Evolutionary conservation across 306 rosid genomes (phyloP).

Genomic region (Cicer chorassanicum): DNA sequence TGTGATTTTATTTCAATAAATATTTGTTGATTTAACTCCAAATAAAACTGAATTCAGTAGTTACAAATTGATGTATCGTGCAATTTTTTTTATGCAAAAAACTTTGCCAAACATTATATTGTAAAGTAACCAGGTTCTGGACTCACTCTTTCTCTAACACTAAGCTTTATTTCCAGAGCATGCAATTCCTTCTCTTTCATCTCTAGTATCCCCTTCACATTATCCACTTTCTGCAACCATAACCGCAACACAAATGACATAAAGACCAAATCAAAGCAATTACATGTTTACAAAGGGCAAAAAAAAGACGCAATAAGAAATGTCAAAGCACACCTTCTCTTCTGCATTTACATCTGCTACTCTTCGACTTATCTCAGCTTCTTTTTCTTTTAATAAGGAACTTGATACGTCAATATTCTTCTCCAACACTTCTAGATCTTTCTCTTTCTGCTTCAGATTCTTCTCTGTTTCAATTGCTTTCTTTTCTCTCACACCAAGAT

Average conservation of each 20-base stretch:
- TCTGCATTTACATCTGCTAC: constrained; percentile 58
- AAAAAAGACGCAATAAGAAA: background rate
- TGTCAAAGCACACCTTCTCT: constrained; percentile 65
- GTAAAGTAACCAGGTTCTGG: constrained; percentile 11
- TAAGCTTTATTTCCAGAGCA: constrained; percentile 65
- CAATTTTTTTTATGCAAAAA: no score
- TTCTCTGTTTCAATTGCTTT: constrained; percentile 61
- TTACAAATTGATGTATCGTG: no score
- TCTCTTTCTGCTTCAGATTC: constrained; percentile 63
- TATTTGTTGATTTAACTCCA: no score
- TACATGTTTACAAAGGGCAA: constrained; percentile 2
- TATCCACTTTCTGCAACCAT: constrained; percentile 65
- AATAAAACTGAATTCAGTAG: no score
- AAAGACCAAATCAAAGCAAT: constrained; percentile 32
- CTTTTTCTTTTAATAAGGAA: constrained; percentile 62
- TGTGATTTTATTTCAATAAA: no score
- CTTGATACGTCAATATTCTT: constrained; percentile 54
- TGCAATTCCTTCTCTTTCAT: constrained; percentile 64
- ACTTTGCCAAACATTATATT: no score
- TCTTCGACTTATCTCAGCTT: constrained; percentile 59
- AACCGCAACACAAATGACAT: constrained; percentile 29
- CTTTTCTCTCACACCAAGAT: constrained; percentile 65
- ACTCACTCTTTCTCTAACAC: constrained; percentile 79
- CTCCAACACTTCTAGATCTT: constrained; percentile 58
- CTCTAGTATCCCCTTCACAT: constrained; percentile 52